A percentile compares a stretch with the other conserved stretches of the same genome.
Evolutionary conservation across 208 protist genomes (phyloP).

Genomic region (Leishmania arabica): DNA sequence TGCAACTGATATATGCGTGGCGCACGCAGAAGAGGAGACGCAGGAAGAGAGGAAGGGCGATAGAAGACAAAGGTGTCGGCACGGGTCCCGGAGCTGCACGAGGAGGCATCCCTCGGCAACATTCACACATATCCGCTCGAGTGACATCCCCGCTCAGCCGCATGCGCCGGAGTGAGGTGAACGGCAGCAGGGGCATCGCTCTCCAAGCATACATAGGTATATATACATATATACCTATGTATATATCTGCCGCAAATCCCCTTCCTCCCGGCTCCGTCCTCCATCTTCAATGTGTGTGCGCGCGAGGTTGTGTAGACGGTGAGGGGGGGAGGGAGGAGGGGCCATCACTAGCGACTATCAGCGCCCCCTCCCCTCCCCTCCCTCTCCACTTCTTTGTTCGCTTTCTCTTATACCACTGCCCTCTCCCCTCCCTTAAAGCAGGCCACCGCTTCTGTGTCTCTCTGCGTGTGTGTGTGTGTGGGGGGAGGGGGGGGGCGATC

Average conservation of each 20-base stretch:
- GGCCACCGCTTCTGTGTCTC: neutral
- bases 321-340: neutral
- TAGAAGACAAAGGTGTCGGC: neutral
- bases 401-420: neutral
- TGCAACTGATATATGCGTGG: neutral
- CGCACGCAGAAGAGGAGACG: neutral
- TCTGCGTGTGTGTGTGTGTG: slow-evolving; percentile 2
- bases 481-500: neutral
- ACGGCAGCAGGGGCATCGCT: neutral
- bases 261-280: neutral
- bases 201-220: neutral
- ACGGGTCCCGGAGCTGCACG: neutral
- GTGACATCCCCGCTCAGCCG: neutral
- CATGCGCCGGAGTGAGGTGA: neutral
- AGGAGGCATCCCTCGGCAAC: neutral
- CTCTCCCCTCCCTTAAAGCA: neutral
- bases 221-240: too few species aligned
- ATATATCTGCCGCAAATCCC: neutral
- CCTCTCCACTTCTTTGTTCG: neutral
- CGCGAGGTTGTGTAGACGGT: neutral
- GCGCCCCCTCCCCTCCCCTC: neutral
- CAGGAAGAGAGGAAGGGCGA: neutral
- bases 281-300: neutral
- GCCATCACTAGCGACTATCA: neutral
- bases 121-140: neutral